These are phyloP conservation scores for Nelumbo lutea DNA, from an alignment of 164 flowering plant species.

Conservation along the genomic window DNA sequence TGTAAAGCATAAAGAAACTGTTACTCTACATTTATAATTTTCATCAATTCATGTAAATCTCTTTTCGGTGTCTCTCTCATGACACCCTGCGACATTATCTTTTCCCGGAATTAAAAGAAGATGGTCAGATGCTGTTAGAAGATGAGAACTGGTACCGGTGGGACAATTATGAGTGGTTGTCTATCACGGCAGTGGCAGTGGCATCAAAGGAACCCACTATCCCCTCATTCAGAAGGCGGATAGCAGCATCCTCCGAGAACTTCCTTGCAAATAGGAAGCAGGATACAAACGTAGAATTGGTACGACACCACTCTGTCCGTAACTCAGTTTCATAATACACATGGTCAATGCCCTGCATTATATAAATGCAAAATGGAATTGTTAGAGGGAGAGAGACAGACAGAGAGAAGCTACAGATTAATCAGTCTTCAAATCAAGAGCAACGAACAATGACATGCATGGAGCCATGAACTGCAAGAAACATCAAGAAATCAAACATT, in stretches of 20 bases:
- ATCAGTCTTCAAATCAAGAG: background rate
- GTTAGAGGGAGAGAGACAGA: background rate
- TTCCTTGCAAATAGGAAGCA: constrained; percentile 90
- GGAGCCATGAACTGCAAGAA: background rate
- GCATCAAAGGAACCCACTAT: constrained; percentile 38
- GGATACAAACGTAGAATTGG: constrained; percentile 48
- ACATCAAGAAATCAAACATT: background rate
- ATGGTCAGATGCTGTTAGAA: constrained; percentile 1
- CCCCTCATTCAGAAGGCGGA: constrained; percentile 75
- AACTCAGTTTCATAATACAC: constrained; percentile 72
- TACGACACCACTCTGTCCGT: constrained; percentile 84
- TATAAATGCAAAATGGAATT: background rate
- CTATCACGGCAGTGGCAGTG: constrained; percentile 15
- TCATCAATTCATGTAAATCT: background rate
- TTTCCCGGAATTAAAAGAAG: background rate
- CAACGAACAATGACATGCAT: background rate
- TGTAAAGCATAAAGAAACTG: background rate
- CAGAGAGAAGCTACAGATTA: background rate
- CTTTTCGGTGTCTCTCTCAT: background rate
- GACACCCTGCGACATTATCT: background rate
- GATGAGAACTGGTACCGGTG: background rate
- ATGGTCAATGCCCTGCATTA: constrained; percentile 63
- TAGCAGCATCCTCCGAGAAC: constrained; percentile 79
- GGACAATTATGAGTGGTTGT: constrained; percentile 1
- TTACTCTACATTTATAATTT: background rate